Evolutionary conservation across 2,329 filamentous ascomycete genomes (phyloP).

Genomic region (Ophiocordyceps australis): DNA sequence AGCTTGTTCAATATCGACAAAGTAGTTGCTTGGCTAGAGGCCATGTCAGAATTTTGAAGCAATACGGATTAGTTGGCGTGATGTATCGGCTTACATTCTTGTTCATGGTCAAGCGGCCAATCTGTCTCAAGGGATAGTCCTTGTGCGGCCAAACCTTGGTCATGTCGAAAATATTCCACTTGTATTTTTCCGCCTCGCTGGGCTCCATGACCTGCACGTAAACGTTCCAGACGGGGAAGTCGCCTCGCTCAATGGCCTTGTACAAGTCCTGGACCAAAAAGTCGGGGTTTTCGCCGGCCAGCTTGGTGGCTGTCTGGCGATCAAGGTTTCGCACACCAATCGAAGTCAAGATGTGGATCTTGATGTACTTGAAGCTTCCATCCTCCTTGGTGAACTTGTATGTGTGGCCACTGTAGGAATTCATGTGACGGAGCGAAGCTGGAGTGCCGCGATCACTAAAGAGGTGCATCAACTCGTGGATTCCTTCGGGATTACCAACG

Average conservation of each 20-base stretch:
- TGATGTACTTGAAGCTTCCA: conserved; percentile 28
- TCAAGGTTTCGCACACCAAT: conserved; percentile 25
- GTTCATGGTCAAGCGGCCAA: conserved; percentile 52
- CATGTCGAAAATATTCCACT: conserved; percentile 46
- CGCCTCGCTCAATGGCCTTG: conserved; percentile 22
- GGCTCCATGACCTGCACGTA: conserved; percentile 35
- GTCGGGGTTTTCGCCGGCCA: conserved; percentile 30
- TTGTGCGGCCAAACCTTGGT: conserved; percentile 59
- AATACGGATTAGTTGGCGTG: background rate
- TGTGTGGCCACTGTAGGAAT: conserved; percentile 28
- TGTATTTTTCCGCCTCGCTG: conserved; percentile 29
- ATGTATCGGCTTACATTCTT: conserved; percentile 17
- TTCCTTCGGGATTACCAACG: conserved; percentile 23
- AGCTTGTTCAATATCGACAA: conserved; percentile 29
- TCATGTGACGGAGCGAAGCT: conserved; percentile 22
- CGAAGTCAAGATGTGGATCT: conserved; percentile 29
- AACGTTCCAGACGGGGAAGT: conserved; percentile 30
- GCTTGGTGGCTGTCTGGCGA: conserved; percentile 13
- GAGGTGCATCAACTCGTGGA: conserved; percentile 31
- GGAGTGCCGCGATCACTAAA: conserved; percentile 31
- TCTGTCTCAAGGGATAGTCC: conserved; percentile 41
- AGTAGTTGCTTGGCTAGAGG: conserved; percentile 26
- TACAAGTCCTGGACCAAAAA: conserved; percentile 18
- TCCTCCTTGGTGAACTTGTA: conserved; percentile 16
- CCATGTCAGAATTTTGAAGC: background rate